Evolutionary conservation across 495 filamentous ascomycete species (phyloP).

Genomic region (Rhypophila decipiens): DNA sequence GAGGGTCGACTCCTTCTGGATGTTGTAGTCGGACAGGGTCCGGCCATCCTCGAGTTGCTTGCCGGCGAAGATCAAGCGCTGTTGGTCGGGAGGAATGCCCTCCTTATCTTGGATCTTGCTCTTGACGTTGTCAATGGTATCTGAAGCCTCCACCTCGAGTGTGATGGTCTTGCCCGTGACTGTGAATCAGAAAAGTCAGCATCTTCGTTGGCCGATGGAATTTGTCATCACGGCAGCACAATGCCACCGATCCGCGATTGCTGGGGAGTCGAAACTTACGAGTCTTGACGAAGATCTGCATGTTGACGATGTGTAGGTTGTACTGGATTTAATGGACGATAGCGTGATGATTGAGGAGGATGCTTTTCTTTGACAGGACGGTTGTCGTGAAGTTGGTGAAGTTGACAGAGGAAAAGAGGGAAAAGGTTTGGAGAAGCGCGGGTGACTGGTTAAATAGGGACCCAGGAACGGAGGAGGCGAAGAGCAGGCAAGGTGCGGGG

Average conservation of each 20-base stretch:
- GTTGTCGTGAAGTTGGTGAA: neutral
- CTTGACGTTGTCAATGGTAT: slow-evolving; percentile 99
- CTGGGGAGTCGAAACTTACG: slow-evolving; percentile 53
- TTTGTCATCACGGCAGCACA: too few species aligned
- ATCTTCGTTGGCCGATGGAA: too few species aligned
- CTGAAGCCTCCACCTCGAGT: slow-evolving; percentile 94
- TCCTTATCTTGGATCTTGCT: slow-evolving; percentile 99
- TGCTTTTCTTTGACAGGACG: neutral
- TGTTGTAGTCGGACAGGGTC: slow-evolving; percentile 96
- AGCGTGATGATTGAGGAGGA: neutral
- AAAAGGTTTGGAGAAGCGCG: slow-evolving; percentile 6
- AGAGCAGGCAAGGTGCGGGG: slow-evolving; percentile 21
- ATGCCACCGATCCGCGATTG: slow-evolving; percentile 4
- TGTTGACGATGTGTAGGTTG: slow-evolving; percentile 32
- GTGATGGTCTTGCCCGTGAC: slow-evolving; percentile 99
- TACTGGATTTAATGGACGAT: neutral
- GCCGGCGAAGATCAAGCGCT: slow-evolving; percentile 96
- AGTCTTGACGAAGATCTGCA: slow-evolving; percentile 99
- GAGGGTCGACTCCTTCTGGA: slow-evolving; percentile 96
- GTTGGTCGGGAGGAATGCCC: slow-evolving; percentile 95
- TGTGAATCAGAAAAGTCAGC: slow-evolving; percentile 33
- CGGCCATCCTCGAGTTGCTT: slow-evolving; percentile 98
- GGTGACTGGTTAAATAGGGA: slow-evolving; percentile 17
- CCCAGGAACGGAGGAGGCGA: slow-evolving; percentile 23
- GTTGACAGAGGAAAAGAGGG: slow-evolving; percentile 7